These are phyloP conservation scores for Podila minutissima DNA, from an alignment of 192 early-diverging fungal species.

Conservation along the genomic window DNA sequence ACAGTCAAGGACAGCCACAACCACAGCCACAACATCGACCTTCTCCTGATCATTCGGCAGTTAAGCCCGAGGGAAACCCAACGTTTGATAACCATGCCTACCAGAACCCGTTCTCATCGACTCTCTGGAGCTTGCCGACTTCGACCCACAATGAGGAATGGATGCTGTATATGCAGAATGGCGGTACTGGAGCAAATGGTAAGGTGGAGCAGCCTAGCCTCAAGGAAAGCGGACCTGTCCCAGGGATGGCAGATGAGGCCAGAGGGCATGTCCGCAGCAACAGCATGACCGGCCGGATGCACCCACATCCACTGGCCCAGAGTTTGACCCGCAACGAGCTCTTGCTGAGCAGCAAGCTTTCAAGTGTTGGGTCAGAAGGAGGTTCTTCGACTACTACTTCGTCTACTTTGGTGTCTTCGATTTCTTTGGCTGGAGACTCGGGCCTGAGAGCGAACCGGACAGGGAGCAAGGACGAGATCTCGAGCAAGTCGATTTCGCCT, in stretches of 20 bases:
- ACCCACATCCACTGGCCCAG: slow-evolving; percentile 30
- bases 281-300: background rate
- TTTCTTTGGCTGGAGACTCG: too few relatives aligned
- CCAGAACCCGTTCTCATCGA: slow-evolving; percentile 36
- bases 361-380: slow-evolving; percentile 8
- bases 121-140: slow-evolving; percentile 36
- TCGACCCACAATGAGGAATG: slow-evolving; percentile 45
- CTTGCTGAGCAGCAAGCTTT: background rate
- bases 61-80: background rate
- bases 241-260: too few relatives aligned
- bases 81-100: background rate
- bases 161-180: slow-evolving; percentile 45
- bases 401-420: too few relatives aligned
- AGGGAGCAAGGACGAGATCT: too few relatives aligned
- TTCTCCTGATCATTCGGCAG: background rate
- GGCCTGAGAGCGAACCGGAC: too few relatives aligned
- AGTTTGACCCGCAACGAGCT: slow-evolving; percentile 31
- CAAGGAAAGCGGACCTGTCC: background rate
- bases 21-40: background rate
- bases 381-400: background rate
- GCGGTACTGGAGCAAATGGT: slow-evolving; percentile 2
- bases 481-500: too few relatives aligned
- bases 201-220: background rate
- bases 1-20: slow-evolving; percentile 3
- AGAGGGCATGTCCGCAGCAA: background rate